Base-by-base conservation (phyloP, 495 filamentous ascomycete genomes). In the Penicillium psychrofluorescens region DNA sequence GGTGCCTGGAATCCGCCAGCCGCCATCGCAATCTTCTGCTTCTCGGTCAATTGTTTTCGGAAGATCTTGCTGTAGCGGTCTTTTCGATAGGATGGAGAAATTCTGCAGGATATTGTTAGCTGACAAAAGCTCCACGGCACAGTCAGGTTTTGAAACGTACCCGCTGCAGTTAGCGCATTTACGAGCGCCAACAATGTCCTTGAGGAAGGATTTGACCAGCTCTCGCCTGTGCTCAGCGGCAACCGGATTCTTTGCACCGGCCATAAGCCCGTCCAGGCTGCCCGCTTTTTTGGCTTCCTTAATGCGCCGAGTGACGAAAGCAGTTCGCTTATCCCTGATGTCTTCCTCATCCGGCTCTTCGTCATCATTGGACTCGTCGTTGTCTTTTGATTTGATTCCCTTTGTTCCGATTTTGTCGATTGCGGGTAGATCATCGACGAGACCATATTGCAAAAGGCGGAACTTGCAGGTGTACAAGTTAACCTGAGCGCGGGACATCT, bases 31-130 rank as follows among this genome's bases (percentile, higher is more conserved):
- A 79, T 76, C 53, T 75, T 79, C 6, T 86, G 77, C 61, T 91
- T 95, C 15, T 70, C 54, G 16, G 67, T 63, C 34, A 97, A 64
- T 6, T 84, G 73, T 55, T 88, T 91, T 53, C 90, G 81, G 63
- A 96, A 99, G 41, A 99, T 92, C 63, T 96, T 97, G 50, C 84
- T 82, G 57, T 76, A 90, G 22, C 82, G 76, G 49, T 97, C 90
- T 55, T 91, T 94, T 51, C 89, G 79, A 63, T 85, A 96, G 6
- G 63, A 68, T 13, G 89, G 88, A 15, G 86, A 85, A 31, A 88
- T 77, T 36, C 79, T 84, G 56, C 61, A 38, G 2, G 6, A 36
- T 22, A 49, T 16, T 47, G 50, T 45, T 36, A 49, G 48, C 27
- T 44, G 34, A 38, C 42, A 22, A 37, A 29, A 29, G 43, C 49